These are phyloP conservation scores for Alternaria infectoria DNA, from an alignment of 2,329 filamentous ascomycete genomes.

Conservation along the genomic window DNA sequence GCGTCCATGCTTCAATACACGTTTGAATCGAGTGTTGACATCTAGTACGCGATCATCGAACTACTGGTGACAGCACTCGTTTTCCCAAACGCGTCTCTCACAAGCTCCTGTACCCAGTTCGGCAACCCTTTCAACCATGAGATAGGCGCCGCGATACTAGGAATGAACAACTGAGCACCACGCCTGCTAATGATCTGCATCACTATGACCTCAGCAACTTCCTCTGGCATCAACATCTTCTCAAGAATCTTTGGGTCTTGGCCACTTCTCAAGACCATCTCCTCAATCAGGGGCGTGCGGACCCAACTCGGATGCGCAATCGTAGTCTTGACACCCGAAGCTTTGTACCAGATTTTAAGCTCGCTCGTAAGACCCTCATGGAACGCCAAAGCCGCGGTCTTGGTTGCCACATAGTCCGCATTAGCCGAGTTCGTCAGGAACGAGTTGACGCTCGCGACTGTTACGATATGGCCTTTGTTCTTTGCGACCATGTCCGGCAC, in stretches of 20 bases:
- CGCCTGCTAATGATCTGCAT: conserved; percentile 45
- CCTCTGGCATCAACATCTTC: conserved; percentile 36
- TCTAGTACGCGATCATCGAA: conserved; percentile 1
- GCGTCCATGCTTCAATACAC: neutral
- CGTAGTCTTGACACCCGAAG: conserved; percentile 22
- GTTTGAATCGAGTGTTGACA: neutral
- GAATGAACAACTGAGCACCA: conserved; percentile 44
- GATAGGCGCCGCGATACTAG: neutral
- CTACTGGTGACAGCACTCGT: conserved; percentile 6
- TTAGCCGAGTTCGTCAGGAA: conserved; percentile 18
- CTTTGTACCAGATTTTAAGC: conserved; percentile 39
- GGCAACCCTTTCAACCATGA: conserved; percentile 4
- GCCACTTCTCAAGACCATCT: conserved; percentile 26
- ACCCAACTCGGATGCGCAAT: conserved; percentile 46
- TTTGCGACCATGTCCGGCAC: conserved; percentile 25
- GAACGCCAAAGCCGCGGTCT: conserved; percentile 22
- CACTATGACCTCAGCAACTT: conserved; percentile 46
- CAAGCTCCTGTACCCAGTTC: conserved; percentile 3
- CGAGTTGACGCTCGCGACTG: conserved; percentile 23
- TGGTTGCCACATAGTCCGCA: conserved; percentile 25
- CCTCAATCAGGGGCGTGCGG: conserved; percentile 41
- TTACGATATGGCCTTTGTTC: conserved; percentile 30
- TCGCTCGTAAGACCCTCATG: conserved; percentile 39
- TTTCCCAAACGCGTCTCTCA: conserved; percentile 2
- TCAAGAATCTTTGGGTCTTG: conserved; percentile 31